phyloP scores from a whole-genome alignment of 2,329 filamentous ascomycete species.

The Coleophoma crateriformis region DNA sequence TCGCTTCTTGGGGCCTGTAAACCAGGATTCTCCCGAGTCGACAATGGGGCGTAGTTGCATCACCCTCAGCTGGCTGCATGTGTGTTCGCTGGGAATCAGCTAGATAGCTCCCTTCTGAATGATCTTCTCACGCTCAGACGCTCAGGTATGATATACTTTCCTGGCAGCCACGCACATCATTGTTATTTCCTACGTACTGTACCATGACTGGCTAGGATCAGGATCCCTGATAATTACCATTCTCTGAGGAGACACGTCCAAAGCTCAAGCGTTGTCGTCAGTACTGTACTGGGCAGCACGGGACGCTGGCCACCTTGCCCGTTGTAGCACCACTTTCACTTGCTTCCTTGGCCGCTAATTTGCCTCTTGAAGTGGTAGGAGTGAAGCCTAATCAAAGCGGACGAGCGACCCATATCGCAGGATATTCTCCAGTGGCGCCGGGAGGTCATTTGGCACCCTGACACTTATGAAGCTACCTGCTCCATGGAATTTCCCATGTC shows the following conservation, averaged over 20 bases:
- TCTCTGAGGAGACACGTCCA: background rate
- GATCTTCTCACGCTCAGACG: constrained; percentile 5
- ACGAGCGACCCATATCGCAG: too few relatives aligned
- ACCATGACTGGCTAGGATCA: background rate
- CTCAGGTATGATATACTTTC: constrained; percentile 20
- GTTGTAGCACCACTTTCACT: background rate
- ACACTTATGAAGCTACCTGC: too few relatives aligned
- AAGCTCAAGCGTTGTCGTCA: background rate
- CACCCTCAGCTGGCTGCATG: too few relatives aligned
- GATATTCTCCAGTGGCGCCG: too few relatives aligned
- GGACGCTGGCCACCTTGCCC: background rate
- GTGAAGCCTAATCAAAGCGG: too few relatives aligned
- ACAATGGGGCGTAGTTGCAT: too few relatives aligned
- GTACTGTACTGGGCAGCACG: background rate
- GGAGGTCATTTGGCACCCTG: too few relatives aligned
- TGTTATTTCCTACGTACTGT: constrained; percentile 1
- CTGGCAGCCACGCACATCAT: constrained; percentile 21
- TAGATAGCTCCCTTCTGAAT: constrained; percentile 1
- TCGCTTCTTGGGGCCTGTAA: too few relatives aligned
- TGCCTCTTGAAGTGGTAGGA: background rate
- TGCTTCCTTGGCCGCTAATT: background rate
- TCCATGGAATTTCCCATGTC: too few relatives aligned
- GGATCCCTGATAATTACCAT: too few relatives aligned
- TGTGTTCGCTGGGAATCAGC: too few relatives aligned
- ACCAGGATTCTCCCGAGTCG: too few relatives aligned